Evolutionary conservation across 495 filamentous ascomycete genomes (phyloP), one percentile per base, ranked within the genome.

Genomic region (Amniculicola lignicola): DNA sequence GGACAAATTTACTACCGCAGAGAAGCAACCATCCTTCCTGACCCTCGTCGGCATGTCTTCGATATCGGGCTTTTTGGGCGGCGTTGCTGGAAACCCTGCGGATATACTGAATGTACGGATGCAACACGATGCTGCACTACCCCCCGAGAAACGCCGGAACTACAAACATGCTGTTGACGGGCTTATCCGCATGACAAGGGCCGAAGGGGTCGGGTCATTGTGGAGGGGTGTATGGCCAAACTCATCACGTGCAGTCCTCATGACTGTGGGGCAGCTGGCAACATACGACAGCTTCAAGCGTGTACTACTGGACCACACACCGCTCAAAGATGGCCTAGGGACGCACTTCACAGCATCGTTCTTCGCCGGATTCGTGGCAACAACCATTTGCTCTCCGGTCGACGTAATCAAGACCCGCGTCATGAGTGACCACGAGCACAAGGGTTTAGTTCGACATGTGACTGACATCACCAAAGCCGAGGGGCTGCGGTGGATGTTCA

Each of bases 21-120:
- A 68, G 11, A 70, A 65, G 6, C 68, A 68, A 46, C 82, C 87
- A 0, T 81, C 85, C 2, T 77, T 95, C 40, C 73, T 82, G 1
- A 77, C 82, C 16, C 82, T 98, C 1, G 75, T 97, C 59, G 84
- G 78, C 56, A 87, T 97, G 66, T 85, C 91, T 48, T 84, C 81
- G 11, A 75, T 79, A 16, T 94, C 93, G 1, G 93, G 93, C 40
- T 86, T 96, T 70, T 72, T 96, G 3, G 93, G 93, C 51, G 93
- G 93, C 21, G 68, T 96, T 6, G 87, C 88, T 10, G 93, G 93
- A 51, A 97, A 97, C 71, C 88, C 90, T 0, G 92, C 92, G 51
- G 93, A 98, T 67, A 87, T 98, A 10, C 78, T 96, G 52, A 98
- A 98, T 72, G 93, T 98, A 36, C 90, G 93, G 59, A 98, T 98